Conservation (phyloP, 805 yeast genomes). For the Ogataea dorogensis region DNA sequence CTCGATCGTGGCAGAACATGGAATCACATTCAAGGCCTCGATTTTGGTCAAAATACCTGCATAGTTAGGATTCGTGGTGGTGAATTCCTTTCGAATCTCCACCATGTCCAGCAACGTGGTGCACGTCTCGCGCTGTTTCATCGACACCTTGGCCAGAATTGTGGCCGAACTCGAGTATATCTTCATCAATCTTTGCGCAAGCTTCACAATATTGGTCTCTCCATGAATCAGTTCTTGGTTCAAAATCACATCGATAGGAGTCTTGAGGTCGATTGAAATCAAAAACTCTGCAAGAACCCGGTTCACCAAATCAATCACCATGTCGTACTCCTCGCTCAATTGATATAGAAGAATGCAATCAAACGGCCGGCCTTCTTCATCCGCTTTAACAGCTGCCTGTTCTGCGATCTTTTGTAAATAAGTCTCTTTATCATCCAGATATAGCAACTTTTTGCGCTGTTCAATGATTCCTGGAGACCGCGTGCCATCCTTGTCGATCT, state of each 20-base stretch:
- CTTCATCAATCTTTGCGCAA: conserved; percentile 45
- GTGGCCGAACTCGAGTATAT: conserved; percentile 54
- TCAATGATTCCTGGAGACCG: conserved; percentile 84
- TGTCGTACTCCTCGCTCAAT: conserved; percentile 81
- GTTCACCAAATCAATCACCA: conserved; percentile 73
- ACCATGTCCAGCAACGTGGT: conserved; percentile 62
- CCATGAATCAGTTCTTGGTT: conserved; percentile 31
- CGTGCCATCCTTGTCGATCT: conserved; percentile 70
- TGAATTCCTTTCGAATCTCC: conserved; percentile 53
- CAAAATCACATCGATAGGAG: conserved; percentile 22
- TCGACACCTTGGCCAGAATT: conserved; percentile 54
- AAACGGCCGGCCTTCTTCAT: conserved; percentile 83
- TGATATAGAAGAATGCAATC: conserved; percentile 87
- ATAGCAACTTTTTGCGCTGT: conserved; percentile 64
- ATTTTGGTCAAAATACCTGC: conserved; percentile 43
- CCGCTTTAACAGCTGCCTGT: conserved; percentile 81
- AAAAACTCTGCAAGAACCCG: conserved; percentile 75
- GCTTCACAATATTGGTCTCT: conserved; percentile 46
- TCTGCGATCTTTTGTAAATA: conserved; percentile 74
- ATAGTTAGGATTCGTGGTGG: conserved; percentile 60
- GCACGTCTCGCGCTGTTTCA: conserved; percentile 62
- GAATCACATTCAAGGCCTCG: conserved; percentile 62
- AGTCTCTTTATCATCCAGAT: conserved; percentile 53
- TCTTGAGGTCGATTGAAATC: conserved; percentile 54
- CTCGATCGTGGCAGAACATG: conserved; percentile 49